Base-by-base conservation (phyloP, 2,329 filamentous ascomycete species). In the Rutstroemia sp. region DNA sequence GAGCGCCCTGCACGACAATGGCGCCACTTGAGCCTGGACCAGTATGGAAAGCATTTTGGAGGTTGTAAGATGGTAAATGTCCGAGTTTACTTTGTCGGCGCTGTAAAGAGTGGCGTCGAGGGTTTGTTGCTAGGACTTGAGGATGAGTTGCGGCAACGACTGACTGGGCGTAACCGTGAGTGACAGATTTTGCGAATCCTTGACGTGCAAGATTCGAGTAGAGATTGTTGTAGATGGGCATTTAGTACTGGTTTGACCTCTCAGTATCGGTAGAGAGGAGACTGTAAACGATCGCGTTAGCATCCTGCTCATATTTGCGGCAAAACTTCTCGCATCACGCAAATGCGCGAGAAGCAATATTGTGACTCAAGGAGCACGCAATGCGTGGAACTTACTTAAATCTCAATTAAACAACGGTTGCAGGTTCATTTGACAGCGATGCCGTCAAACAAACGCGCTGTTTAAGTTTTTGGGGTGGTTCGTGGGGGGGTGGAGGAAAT, bases 381-480 rank as follows among this genome's bases (percentile, higher is more conserved):
- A 30, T 18, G 2, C 18, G 62, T 27, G 9, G 38, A 27, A 30
- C 55, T 42, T 49, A 57, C 55, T 63, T 63, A 47, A 57, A 59
- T 54, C 64, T 65, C 64, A 69, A 66, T 67, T 62, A 59, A 61
- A 52, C 59, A 50, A 55, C 50, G 54, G 62, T 61, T 92, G 90
- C 92, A 96, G 90, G 90, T 94, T 96, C 92, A 96, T 96, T 90
- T 92, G 90, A 95, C 90, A 92, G 90, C 87, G 72, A 71, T 76
- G 86, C 85, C 88, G 89, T 80, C 90, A 94, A 95, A 87, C 79
- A 90, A 95, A 86, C 90, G 90, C 90, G 90, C 90, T 74, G 73
- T 68, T 65, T 66, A 63, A 63, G 61, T 62, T 67, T 62, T 63
- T 62, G 61, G 57, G 51, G 59, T 56, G 61, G 12, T 41, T 39